These are phyloP conservation scores for Xylaria cubensis DNA, from an alignment of 495 filamentous ascomycete species.

Conservation along the genomic window DNA sequence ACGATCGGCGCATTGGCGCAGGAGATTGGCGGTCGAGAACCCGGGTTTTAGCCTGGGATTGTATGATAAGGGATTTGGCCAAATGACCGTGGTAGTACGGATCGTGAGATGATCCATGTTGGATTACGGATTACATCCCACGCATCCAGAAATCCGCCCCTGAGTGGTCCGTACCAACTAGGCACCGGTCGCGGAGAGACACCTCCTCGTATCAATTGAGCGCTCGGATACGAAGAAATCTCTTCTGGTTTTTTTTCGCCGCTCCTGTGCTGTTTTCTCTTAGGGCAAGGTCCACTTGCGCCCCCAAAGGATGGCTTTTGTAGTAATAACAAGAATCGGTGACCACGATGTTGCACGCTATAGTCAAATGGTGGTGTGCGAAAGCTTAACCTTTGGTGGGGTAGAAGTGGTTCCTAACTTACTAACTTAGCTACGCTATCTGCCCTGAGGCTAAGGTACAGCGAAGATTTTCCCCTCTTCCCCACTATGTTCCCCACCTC, in stretches of 20 bases:
- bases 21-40: background rate
- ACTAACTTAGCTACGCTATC: background rate
- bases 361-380: constrained; percentile 5
- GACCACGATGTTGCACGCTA: constrained; percentile 18
- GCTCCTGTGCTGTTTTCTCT: background rate
- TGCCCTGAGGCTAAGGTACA: background rate
- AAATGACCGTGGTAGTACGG: background rate
- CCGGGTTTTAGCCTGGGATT: background rate
- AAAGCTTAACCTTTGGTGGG: constrained; percentile 7
- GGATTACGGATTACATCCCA: constrained; percentile 5
- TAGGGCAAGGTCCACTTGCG: background rate
- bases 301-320: background rate
- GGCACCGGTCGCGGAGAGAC: background rate
- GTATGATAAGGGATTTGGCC: constrained; percentile 8
- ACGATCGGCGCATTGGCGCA: constrained; percentile 16
- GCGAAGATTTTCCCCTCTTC: background rate
- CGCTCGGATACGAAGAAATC: background rate
- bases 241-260: constrained; percentile 1
- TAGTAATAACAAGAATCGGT: constrained; percentile 16
- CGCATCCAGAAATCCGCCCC: background rate
- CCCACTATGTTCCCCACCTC: constrained; percentile 18
- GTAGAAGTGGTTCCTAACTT: constrained; percentile 15
- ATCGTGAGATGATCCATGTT: constrained; percentile 11
- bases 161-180: background rate
- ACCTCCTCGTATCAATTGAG: background rate